Evolutionary conservation across 257 asterid genomes (phyloP), one percentile per base, ranked within the genome.

Genomic region (Oldenlandia corymbosa): DNA sequence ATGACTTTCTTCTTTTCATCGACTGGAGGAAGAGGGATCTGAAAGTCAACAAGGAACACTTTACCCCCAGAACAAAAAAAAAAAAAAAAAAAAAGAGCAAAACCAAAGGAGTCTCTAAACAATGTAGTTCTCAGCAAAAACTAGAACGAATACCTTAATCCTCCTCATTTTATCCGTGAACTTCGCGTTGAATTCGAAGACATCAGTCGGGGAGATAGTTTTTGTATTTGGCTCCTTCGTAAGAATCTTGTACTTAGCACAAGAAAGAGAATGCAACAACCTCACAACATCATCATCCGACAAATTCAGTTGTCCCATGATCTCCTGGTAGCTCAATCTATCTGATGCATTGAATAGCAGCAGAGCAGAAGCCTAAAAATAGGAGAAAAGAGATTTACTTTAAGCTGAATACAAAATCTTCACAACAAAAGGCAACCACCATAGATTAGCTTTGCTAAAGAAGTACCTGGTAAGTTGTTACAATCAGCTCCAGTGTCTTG

Each of bases 21-120:
- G 71, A 93, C 97, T 0, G 99, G 99, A 42, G 99, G 99, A 27
- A 93, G 89, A 51, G 99, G 97, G 42, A 93, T 83, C 99, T 93
- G 79, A 65, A 71, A 73, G 70, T 52, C 58, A 53, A 73, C 23
- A 23, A 31, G 21, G 68, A 12, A 28, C 45, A 43, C 17, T 67
- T 43, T 46, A 50, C 3, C 47, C 54, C 34, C 23, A 21, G 5
- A 50, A 5, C 45, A 41, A 34, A n/a, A 20, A 39, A 58, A 20
- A 5, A 10, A 9, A 31, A 10, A 18, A 20, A 7, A 21, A 12
- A 31, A 51, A 46, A 10, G 46, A 18, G 18, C 13, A 13, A 4
- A 17, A 27, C 41, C n/a, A n/a, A n/a, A 37, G 9, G 27, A 32
- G 18, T 36, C 36, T 37, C 43, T 4, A 32, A n/a, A 24, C 64